Base-by-base conservation (phyloP, 2,329 filamentous ascomycete species). In the Tolypocladium endophyticum region DNA sequence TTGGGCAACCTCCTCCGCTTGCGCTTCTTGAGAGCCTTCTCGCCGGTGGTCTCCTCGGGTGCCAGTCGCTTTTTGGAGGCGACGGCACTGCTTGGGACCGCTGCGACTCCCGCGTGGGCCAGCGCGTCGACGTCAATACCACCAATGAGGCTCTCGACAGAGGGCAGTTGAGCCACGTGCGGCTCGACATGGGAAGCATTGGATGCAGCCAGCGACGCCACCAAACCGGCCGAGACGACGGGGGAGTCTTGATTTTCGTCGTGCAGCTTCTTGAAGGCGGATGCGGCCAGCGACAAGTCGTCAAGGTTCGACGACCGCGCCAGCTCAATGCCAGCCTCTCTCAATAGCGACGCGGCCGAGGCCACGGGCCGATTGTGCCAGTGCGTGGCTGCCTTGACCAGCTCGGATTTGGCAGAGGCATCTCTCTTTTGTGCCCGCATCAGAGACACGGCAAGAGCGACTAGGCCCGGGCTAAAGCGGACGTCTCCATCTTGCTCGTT, bases 381-480 rank as follows among this genome's bases (percentile, higher is more conserved):
- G 75, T 95, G 87, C 18, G 81, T 78, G 14, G 91, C 90, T 23
- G 93, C 91, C 72, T 88, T 89, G 61, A 86, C 84, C 23, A 97
- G 79, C 69, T 94, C 89, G 8, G 78, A 74, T 63, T 89, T 89
- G 62, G 89, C 85, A 36, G 89, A 86, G 30, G 80, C 77, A 64
- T 87, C 87, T 41, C 92, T 88, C 45, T 88, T 87, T 71, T 94
- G 87, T 2, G 81, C 77, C 66, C 85, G 84, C 73, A 96, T 94
- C 0, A 99, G 79, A 2, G 89, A 86, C 12, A 96, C 87, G 3
- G 89, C 79, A 1, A 93, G 79, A 0, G 90, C 91, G 35, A 97
- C 82, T 1, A 99, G 79, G 2, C 93, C 93, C 0, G 94, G 93
- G 33, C 90, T 87, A 71, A 87, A 94, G 14, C 92, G 87, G 33